phyloP scores from a whole-genome alignment of 2,329 filamentous ascomycete genomes.

The Colletotrichum sansevieriae region DNA sequence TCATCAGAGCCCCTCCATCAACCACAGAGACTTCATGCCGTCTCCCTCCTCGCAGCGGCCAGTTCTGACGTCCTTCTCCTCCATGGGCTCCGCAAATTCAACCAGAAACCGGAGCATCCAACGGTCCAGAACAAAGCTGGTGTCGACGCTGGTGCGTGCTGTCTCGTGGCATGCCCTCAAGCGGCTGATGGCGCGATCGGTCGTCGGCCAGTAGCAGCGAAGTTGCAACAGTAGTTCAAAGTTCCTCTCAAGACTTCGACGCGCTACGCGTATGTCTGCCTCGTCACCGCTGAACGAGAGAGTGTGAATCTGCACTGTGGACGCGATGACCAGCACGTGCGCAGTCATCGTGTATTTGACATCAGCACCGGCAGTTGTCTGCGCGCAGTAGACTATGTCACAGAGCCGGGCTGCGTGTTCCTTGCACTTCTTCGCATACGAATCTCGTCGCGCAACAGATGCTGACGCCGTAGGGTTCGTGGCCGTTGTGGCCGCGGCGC shows the following conservation, averaged over 20 bases:
- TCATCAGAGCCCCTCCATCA: conserved; percentile 35
- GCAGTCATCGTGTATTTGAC: conserved; percentile 59
- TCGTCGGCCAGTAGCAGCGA: conserved; percentile 56
- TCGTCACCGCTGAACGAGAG: conserved; percentile 56
- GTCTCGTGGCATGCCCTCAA: conserved; percentile 57
- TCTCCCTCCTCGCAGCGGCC: conserved; percentile 38
- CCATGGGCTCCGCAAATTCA: conserved; percentile 49
- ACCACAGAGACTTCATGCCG: conserved; percentile 43
- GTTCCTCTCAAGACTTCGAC: conserved; percentile 56
- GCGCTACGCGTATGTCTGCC: conserved; percentile 51
- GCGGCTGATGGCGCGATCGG: conserved; percentile 54
- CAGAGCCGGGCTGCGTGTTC: conserved; percentile 54
- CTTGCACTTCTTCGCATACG: conserved; percentile 56
- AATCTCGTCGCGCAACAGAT: conserved; percentile 45
- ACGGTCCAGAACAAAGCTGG: conserved; percentile 54
- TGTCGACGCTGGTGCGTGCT: conserved; percentile 53
- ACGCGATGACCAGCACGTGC: conserved; percentile 61
- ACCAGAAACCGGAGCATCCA: conserved; percentile 57
- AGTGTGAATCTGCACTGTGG: conserved; percentile 60
- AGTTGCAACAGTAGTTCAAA: conserved; percentile 58
- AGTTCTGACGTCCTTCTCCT: conserved; percentile 45
- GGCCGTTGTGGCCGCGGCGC: conserved; percentile 42
- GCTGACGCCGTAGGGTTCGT: conserved; percentile 32
- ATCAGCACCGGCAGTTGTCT: conserved; percentile 52
- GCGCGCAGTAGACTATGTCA: conserved; percentile 56